Percentiles rank a stretch among this genome's conserved stretches.
These are phyloP conservation scores for Hypoxylon rickii DNA, from an alignment of 495 filamentous ascomycete species.

Conservation along the genomic window DNA sequence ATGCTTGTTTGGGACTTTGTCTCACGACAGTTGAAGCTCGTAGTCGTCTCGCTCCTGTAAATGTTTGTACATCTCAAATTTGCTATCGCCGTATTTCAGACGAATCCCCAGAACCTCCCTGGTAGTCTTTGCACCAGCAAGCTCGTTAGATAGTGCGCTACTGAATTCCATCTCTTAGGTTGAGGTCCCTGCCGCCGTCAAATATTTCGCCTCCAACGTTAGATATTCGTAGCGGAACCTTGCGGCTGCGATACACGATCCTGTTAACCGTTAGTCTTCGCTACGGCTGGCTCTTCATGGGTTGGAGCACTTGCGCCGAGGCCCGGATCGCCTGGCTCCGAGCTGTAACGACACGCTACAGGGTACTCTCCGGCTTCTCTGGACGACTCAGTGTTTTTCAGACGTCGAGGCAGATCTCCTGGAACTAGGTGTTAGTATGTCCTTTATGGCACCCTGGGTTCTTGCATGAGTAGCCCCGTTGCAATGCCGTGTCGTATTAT, in stretches of 20 bases:
- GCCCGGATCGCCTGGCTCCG: constrained; percentile 49
- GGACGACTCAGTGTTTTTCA: constrained; percentile 51
- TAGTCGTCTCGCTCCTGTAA: constrained; percentile 48
- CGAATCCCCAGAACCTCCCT: constrained; percentile 51
- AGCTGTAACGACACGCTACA: constrained; percentile 46
- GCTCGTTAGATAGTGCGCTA: constrained; percentile 51
- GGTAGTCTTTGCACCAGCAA: constrained; percentile 51
- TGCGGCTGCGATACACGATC: constrained; percentile 52
- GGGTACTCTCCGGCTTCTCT: constrained; percentile 44
- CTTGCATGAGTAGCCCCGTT: constrained; percentile 48
- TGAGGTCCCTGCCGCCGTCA: constrained; percentile 40
- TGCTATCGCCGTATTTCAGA: constrained; percentile 47
- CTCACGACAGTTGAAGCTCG: constrained; percentile 47
- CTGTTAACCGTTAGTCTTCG: not conserved
- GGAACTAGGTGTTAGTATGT: constrained; percentile 47
- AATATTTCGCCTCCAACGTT: constrained; percentile 52
- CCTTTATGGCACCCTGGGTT: constrained; percentile 53
- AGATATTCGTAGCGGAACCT: constrained; percentile 55
- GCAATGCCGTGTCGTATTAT: constrained; percentile 50
- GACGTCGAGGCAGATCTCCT: constrained; percentile 44
- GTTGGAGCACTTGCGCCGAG: constrained; percentile 36
- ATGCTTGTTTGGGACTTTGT: constrained; percentile 45
- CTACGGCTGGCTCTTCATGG: not conserved
- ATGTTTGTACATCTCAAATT: constrained; percentile 45
- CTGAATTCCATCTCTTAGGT: constrained; percentile 57